Conservation (phyloP, 106 monocot species). For the Xerophyta viscosa region DNA sequence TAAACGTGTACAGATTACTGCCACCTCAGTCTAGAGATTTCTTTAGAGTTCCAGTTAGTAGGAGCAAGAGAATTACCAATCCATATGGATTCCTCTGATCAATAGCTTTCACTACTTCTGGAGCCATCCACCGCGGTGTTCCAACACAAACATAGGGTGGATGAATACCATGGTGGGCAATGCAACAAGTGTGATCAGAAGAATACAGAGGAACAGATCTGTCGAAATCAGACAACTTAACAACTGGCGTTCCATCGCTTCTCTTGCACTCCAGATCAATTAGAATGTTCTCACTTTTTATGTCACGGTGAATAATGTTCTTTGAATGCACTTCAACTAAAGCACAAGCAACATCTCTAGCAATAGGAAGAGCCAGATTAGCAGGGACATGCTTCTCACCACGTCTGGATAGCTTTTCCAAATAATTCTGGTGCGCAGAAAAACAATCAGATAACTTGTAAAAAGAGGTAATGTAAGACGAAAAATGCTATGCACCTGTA, state of each 20-base stretch:
- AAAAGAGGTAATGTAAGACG: neutral
- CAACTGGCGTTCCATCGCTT: constrained; percentile 53
- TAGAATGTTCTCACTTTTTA: constrained; percentile 94
- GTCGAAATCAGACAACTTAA: constrained; percentile 96
- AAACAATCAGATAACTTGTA: neutral
- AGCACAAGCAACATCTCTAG: constrained; percentile 76
- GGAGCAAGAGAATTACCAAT: constrained; percentile 30
- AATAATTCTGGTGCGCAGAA: constrained; percentile 40
- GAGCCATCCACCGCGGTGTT: constrained; percentile 98
- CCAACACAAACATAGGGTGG: constrained; percentile 89
- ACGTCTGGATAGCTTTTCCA: constrained; percentile 36
- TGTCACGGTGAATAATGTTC: constrained; percentile 85
- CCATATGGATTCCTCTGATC: constrained; percentile 67
- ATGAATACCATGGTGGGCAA: constrained; percentile 76
- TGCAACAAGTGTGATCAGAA: constrained; percentile 73
- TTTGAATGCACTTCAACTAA: constrained; percentile 83
- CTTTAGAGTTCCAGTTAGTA: too few species aligned
- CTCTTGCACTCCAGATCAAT: constrained; percentile 61
- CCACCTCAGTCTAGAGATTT: too few species aligned
- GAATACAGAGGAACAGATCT: constrained; percentile 76
- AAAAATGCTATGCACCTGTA: too few species aligned
- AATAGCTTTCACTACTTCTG: constrained; percentile 79
- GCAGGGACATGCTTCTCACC: constrained; percentile 68
- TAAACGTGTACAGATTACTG: too few species aligned
- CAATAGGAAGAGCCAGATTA: constrained; percentile 58